Percentiles rank a stretch among this genome's conserved stretches.
phyloP scores from a whole-genome alignment of 2,329 filamentous ascomycete genomes.

The Pseudogymnoascus sp. region DNA sequence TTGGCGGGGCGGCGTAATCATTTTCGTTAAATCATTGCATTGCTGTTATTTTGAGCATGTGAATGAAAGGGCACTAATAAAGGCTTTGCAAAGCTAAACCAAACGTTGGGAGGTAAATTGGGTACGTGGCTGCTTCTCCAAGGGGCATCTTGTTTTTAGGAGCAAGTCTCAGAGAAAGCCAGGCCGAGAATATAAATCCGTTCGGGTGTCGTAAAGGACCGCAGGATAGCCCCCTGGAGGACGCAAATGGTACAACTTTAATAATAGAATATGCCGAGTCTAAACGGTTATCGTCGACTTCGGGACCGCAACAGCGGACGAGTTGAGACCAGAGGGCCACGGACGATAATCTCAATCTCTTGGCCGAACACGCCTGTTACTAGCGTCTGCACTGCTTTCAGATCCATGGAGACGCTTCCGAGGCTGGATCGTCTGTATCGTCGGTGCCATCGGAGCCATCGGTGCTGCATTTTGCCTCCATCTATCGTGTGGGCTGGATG shows the following conservation, averaged over 20 bases:
- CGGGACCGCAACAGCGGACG: background rate
- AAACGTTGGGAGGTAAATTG: background rate
- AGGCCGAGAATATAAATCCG: background rate
- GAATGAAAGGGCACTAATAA: background rate
- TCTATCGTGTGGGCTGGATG: background rate
- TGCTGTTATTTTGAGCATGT: background rate
- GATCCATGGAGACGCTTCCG: constrained; percentile 4
- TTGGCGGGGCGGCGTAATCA: background rate
- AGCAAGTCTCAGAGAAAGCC: background rate
- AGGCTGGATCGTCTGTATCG: background rate
- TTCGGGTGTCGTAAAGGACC: background rate
- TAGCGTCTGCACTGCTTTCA: background rate
- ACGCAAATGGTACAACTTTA: no score
- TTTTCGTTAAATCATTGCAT: background rate
- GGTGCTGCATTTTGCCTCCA: background rate
- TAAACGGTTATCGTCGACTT: background rate
- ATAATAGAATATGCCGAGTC: no score
- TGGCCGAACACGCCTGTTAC: background rate
- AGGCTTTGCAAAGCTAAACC: background rate
- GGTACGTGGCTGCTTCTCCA: background rate
- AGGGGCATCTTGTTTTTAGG: background rate
- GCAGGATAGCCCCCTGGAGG: background rate
- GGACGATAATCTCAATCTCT: background rate
- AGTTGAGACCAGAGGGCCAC: background rate
- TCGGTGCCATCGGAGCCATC: background rate